phyloP scores from a whole-genome alignment of 2,329 filamentous ascomycete genomes.

The Helicocarpus griseus region DNA sequence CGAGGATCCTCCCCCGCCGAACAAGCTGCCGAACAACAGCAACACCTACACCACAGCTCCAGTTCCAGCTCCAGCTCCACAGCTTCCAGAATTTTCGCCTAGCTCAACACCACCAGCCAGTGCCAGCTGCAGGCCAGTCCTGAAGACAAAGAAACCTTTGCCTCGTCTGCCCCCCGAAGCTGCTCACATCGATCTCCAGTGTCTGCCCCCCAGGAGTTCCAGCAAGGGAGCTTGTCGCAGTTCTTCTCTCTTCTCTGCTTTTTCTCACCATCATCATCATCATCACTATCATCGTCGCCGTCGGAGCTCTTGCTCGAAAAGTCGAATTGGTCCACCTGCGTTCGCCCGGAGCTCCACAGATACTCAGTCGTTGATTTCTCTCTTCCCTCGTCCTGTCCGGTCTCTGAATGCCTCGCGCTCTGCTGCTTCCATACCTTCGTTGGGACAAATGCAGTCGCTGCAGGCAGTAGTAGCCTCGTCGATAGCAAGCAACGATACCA shows the following conservation, averaged over 20 bases:
- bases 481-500: not conserved
- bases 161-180: constrained; percentile 1
- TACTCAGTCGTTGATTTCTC: constrained; percentile 1
- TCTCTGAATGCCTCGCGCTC: not conserved
- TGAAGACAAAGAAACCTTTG: not conserved
- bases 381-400: not conserved
- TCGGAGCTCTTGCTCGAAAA: not conserved
- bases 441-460: not conserved
- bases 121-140: not conserved
- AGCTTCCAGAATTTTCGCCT: not conserved
- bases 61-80: not conserved
- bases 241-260: constrained; percentile 5
- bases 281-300: not conserved
- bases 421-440: not conserved
- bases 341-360: not conserved
- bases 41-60: no score
- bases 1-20: not conserved
- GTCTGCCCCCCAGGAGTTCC: constrained; percentile 11
- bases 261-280: not conserved
- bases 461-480: not conserved
- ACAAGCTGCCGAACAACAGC: no score
- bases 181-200: constrained; percentile 11
- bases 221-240: constrained; percentile 14
- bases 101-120: not conserved
- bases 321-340: not conserved